Evolutionary conservation across 1,139 yeast genomes (phyloP).

Genomic region (Hemisphaericaspora subhashii): DNA sequence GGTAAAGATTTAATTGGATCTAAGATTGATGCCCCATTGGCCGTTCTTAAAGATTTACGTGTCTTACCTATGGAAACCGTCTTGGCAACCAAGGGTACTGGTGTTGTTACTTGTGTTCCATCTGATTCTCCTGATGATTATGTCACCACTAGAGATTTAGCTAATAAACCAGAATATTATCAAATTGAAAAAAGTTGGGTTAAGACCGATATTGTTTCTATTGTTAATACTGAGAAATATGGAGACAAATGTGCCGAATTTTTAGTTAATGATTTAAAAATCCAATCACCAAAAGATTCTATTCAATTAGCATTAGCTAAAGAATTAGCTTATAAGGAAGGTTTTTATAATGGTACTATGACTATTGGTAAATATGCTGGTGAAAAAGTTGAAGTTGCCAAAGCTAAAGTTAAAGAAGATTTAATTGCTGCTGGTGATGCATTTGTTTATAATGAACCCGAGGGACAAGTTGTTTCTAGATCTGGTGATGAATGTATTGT

Average conservation of each 20-base stretch:
- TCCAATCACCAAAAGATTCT: slow-evolving; percentile 91
- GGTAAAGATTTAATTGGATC: slow-evolving; percentile 86
- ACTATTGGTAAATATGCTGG: slow-evolving; percentile 81
- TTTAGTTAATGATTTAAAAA: slow-evolving; percentile 82
- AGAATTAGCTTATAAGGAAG: slow-evolving; percentile 95
- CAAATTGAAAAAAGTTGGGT: slow-evolving; percentile 89
- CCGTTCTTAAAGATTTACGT: slow-evolving; percentile 68
- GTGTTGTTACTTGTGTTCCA: slow-evolving; percentile 98
- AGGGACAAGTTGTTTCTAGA: slow-evolving; percentile 83
- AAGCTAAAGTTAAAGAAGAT: slow-evolving; percentile 82
- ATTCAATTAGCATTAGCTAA: slow-evolving; percentile 88
- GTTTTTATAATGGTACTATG: slow-evolving; percentile 88
- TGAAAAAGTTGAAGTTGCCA: slow-evolving; percentile 87
- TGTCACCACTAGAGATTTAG: slow-evolving; percentile 79
- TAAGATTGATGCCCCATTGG: slow-evolving; percentile 80
- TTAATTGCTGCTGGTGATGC: slow-evolving; percentile 77
- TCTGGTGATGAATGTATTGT: slow-evolving; percentile 97
- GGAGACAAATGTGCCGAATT: slow-evolving; percentile 89
- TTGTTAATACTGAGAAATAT: slow-evolving; percentile 78
- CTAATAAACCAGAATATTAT: slow-evolving; percentile 89
- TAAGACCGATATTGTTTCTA: slow-evolving; percentile 65
- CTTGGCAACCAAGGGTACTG: slow-evolving; percentile 93
- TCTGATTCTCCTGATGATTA: slow-evolving; percentile 98
- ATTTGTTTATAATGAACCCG: slow-evolving; percentile 93
- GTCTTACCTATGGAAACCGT: slow-evolving; percentile 98